phyloP scores from a whole-genome alignment of 2,329 filamentous ascomycete genomes.

The Geoglossum cookeanum region DNA sequence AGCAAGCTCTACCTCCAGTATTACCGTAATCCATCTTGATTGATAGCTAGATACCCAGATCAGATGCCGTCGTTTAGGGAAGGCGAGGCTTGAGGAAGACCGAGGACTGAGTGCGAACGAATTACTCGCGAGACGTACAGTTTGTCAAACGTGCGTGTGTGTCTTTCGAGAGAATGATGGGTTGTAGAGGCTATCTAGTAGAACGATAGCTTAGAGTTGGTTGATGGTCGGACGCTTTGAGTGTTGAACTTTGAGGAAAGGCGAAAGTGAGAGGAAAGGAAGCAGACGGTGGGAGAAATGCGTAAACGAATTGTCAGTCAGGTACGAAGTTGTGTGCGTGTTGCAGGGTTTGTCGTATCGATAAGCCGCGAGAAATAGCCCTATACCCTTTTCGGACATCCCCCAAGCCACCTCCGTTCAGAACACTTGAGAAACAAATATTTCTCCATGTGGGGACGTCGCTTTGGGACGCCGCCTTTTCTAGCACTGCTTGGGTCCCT shows the following conservation, averaged over 20 bases:
- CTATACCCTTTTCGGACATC: background rate
- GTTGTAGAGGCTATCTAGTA: background rate
- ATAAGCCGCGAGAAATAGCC: background rate
- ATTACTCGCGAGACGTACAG: background rate
- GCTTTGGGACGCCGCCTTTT: background rate
- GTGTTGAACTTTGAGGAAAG: background rate
- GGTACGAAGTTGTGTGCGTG: conserved; percentile 1
- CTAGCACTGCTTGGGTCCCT: background rate
- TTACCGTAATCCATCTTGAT: conserved; percentile 1
- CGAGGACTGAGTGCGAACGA: background rate
- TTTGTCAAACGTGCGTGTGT: background rate
- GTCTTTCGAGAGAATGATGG: background rate
- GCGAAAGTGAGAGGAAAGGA: background rate
- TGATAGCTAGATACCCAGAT: background rate
- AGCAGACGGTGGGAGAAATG: background rate
- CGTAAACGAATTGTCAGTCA: background rate
- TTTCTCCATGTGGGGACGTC: background rate
- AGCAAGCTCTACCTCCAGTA: background rate
- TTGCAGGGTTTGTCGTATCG: conserved; percentile 2
- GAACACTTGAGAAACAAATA: background rate
- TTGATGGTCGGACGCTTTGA: background rate
- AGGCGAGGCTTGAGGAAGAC: background rate
- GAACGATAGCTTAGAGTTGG: background rate
- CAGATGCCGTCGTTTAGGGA: background rate
- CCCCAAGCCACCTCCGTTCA: background rate